Evolutionary conservation across 2,329 filamentous ascomycete species (phyloP).

Genomic region (Fulvia fulva): DNA sequence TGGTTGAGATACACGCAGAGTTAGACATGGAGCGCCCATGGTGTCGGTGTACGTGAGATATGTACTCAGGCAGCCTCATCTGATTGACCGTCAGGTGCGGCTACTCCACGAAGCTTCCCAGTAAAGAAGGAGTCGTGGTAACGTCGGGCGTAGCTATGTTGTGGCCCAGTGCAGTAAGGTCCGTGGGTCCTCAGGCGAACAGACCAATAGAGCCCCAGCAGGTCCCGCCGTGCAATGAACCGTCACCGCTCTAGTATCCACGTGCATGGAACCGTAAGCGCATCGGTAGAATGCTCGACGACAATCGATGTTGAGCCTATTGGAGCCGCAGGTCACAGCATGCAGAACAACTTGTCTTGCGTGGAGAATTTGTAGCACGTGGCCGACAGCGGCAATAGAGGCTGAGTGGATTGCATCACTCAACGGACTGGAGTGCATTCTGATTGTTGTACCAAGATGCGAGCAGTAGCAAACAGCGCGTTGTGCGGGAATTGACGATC

Average conservation of each 20-base stretch:
- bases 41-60: neutral
- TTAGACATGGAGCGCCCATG: constrained; percentile 10
- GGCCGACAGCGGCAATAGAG: neutral
- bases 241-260: neutral
- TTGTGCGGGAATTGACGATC: too few species aligned
- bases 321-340: neutral
- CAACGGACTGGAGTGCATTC: neutral
- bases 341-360: neutral
- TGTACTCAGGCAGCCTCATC: constrained; percentile 3
- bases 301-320: neutral
- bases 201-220: neutral
- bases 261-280: neutral
- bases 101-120: neutral
- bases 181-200: neutral
- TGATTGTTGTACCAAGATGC: too few species aligned
- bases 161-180: neutral
- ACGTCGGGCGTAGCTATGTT: neutral
- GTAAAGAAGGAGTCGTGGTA: neutral
- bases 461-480: too few species aligned
- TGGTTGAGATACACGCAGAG: constrained; percentile 2
- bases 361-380: neutral
- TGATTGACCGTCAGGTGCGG: neutral
- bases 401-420: neutral
- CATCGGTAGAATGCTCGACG: neutral
- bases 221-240: neutral